A percentile compares a stretch with the other conserved stretches of the same genome.
Conservation (phyloP, 2,329 filamentous ascomycete genomes). For the Periconia sp. region DNA sequence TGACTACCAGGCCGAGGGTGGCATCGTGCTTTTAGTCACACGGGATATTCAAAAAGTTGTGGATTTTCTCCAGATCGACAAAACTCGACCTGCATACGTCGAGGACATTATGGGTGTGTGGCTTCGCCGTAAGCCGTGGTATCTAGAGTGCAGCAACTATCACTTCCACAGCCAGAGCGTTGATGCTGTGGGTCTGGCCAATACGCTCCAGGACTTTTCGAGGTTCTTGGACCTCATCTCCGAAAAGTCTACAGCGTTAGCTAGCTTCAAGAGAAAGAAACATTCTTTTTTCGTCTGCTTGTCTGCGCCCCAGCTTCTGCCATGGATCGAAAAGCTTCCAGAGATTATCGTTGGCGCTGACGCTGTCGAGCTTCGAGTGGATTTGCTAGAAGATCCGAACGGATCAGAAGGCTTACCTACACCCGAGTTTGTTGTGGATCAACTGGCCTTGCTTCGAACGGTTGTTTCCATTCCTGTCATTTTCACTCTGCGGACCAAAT, state of each 20-base stretch:
- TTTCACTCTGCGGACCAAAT: slow-evolving; percentile 84
- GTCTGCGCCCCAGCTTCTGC: slow-evolving; percentile 74
- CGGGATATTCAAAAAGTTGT: slow-evolving; percentile 86
- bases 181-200: slow-evolving; percentile 51
- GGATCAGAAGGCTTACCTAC: slow-evolving; percentile 59
- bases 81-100: slow-evolving; percentile 87
- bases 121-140: slow-evolving; percentile 84
- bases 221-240: slow-evolving; percentile 72
- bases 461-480: slow-evolving; percentile 77
- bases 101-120: slow-evolving; percentile 93
- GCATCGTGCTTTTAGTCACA: slow-evolving; percentile 84
- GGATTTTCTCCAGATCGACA: slow-evolving; percentile 83
- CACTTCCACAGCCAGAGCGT: slow-evolving; percentile 82
- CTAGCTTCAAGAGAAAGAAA: slow-evolving; percentile 62
- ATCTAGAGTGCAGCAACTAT: slow-evolving; percentile 88
- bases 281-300: slow-evolving; percentile 92
- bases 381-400: slow-evolving; percentile 76
- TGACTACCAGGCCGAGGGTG: slow-evolving; percentile 73
- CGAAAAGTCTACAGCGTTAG: slow-evolving; percentile 58
- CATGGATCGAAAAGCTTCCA: slow-evolving; percentile 66
- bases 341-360: slow-evolving; percentile 81
- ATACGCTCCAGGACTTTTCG: slow-evolving; percentile 68
- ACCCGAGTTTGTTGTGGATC: slow-evolving; percentile 76
- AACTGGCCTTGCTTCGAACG: slow-evolving; percentile 77
- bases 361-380: slow-evolving; percentile 91